Base-by-base conservation (phyloP, 805 yeast species). In the Clavispora asparagi region DNA sequence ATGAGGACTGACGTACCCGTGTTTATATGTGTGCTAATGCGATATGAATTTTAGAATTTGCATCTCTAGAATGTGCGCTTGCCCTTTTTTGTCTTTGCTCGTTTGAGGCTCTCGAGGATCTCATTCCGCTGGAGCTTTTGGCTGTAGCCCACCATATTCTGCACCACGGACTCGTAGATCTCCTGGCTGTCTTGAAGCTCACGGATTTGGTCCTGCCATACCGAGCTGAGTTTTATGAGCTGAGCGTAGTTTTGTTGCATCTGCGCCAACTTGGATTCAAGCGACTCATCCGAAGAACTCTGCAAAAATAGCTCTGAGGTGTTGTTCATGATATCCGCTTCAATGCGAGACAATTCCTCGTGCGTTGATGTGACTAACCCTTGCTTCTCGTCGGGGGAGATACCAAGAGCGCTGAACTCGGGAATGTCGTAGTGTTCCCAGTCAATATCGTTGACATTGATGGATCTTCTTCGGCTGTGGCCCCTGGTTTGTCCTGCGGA, bases 111-210 rank as follows among this genome's bases (percentile, higher is more conserved):
- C 44, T 58, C 71, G 40, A 67, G 49, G 25, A 71, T 57, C 49
- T 70, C 74, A 37, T 71, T 69, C 42, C 92, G 72, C 55, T 86
- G 77, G 42, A 85, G 56, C 56, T 87, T 79, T 63, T 94, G 97
- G 7, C 96, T 86, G 61, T 91, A 90, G 7, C 96, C 97, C 13
- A 91, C 87, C 55, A 91, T 68, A 56, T 88, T 90, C 59, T 89
- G 96, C 37, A 94, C 90, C 54, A 94, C 95, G 2, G 84, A 76
- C 55, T 92, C 96, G 60, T 84, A 90, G 13, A 91, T 79, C 30
- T 77, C 78, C 56, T 87, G 85, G 61, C 90, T 95, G 38, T 73
- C 76, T 46, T 69, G 69, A 16, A 83, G 65, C 8, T 74, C 80
- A 31, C 62, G 60, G 41, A 76, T 69, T 48, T 76, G 70, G 49